phyloP scores from a whole-genome alignment of 805 yeast species.

The Yamadazyma paraphyllophila region DNA sequence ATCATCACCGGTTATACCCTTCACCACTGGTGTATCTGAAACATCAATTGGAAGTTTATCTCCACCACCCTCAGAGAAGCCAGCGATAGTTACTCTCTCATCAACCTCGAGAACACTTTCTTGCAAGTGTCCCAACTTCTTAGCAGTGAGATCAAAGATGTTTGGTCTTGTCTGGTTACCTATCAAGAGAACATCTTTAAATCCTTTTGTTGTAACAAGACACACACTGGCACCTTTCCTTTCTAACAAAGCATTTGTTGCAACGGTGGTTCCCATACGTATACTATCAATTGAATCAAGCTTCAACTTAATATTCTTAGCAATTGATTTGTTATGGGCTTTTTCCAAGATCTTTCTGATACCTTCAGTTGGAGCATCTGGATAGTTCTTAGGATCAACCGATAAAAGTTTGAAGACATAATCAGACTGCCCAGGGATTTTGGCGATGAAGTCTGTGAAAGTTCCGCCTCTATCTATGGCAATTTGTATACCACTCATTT shows the following conservation, averaged over 20 bases:
- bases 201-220: constrained; percentile 83
- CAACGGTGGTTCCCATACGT: constrained; percentile 93
- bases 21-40: constrained; percentile 32
- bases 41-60: constrained; percentile 19
- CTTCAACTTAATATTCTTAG: constrained; percentile 46
- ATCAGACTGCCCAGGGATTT: constrained; percentile 52
- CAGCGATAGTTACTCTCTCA: constrained; percentile 80
- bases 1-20: constrained; percentile 35
- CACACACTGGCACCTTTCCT: constrained; percentile 91
- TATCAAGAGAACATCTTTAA: constrained; percentile 74
- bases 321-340: constrained; percentile 51
- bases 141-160: constrained; percentile 79
- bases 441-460: constrained; percentile 71
- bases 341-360: constrained; percentile 72
- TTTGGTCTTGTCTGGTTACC: constrained; percentile 93
- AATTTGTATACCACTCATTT: constrained; percentile 20
- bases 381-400: constrained; percentile 83
- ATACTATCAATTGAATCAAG: constrained; percentile 63
- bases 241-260: constrained; percentile 91
- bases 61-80: constrained; percentile 72
- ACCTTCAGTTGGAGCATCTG: constrained; percentile 92
- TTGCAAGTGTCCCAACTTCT: constrained; percentile 69
- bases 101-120: constrained; percentile 79
- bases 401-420: constrained; percentile 76
- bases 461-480: constrained; percentile 73